Conservation (phyloP, 768 basidiomycete genomes). For the Pleurotus platypus region DNA sequence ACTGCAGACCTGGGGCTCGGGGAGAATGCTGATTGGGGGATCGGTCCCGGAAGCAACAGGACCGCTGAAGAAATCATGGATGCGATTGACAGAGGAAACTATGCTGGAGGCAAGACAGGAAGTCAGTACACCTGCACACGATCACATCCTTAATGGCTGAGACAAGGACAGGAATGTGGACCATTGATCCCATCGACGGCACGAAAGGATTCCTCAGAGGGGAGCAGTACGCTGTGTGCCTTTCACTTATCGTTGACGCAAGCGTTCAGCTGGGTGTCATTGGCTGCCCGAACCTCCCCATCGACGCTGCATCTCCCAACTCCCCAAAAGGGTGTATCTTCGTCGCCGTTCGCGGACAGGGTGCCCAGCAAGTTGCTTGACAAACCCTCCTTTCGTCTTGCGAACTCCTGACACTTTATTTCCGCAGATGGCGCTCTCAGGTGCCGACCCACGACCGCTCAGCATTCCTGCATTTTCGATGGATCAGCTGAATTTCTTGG, state of each 20-base stretch:
- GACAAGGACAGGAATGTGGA: constrained; percentile 69
- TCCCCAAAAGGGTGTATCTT: constrained; percentile 78
- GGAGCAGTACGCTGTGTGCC: constrained; percentile 90
- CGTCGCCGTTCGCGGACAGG: constrained; percentile 82
- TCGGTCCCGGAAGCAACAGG: constrained; percentile 56
- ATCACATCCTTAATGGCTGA: not conserved
- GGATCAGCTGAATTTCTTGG: constrained; percentile 65
- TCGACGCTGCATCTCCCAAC: constrained; percentile 47
- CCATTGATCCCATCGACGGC: constrained; percentile 87
- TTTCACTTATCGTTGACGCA: constrained; percentile 78
- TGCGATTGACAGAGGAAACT: constrained; percentile 82
- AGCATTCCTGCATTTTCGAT: constrained; percentile 48
- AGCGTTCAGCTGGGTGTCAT: constrained; percentile 81
- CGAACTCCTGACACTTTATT: not conserved
- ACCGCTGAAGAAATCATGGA: constrained; percentile 64
- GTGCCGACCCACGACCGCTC: constrained; percentile 44
- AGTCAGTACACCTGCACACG: constrained; percentile 42
- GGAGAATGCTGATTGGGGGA: constrained; percentile 67
- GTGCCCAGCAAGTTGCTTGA: constrained; percentile 64
- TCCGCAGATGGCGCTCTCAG: constrained; percentile 49
- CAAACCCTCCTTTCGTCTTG: not conserved
- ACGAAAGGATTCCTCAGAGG: constrained; percentile 92
- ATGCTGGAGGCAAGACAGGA: constrained; percentile 68
- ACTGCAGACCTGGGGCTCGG: constrained; percentile 47
- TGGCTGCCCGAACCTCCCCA: constrained; percentile 89